Base-by-base conservation (phyloP, 768 basidiomycete species). In the Hortiboletus flavorubellus region DNA sequence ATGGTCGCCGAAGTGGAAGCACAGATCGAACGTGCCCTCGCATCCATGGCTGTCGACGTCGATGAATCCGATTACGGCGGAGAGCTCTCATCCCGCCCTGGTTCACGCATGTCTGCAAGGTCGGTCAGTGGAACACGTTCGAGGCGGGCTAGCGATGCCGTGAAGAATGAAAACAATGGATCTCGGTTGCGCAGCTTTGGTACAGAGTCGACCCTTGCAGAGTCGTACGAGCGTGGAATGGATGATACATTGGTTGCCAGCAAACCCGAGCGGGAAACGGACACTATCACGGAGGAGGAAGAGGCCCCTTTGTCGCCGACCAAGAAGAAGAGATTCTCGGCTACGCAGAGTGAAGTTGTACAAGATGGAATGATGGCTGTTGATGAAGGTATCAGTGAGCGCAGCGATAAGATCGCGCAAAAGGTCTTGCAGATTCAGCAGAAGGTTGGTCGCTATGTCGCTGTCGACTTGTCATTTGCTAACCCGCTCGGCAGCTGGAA, bases 1-100 rank as follows among this genome's bases (percentile, higher is more conserved):
- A 91, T 92, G 91, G 86, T 93, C 40, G 90, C 89, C n/a, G 91
- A 93, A 72, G 91, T 93, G 23, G 91, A 93, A 67, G 89, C 88
- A 29, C 91, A 93, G 74, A 93, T 93, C 63, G 91, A 93, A 70
- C 80, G 87, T 53, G 91, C 92, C 1, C 77, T 93, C 47, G 86
- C 83, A 29, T 88, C 88, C 26, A 92, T 93, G 90, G 85, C 86
- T 26, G 86, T 91, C 55, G 88, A 86, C 60, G 77, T 88, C 50
- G 69, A 71, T 5, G 88, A 89, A 51, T 90, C 87, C 16, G 90
- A 92, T 61, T 88, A 88, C 53, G 79, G 78, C 41, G 71, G 69
- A 8, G 70, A 71, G 8, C 56, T 70, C n/a, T 81, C 80, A 59
- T 88, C 88, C 37, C 81, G 86, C 47, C 84, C 87, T 26, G 79